Base-by-base conservation (phyloP, 2,329 filamentous ascomycete species). In the Chaetomium globosum region DNA sequence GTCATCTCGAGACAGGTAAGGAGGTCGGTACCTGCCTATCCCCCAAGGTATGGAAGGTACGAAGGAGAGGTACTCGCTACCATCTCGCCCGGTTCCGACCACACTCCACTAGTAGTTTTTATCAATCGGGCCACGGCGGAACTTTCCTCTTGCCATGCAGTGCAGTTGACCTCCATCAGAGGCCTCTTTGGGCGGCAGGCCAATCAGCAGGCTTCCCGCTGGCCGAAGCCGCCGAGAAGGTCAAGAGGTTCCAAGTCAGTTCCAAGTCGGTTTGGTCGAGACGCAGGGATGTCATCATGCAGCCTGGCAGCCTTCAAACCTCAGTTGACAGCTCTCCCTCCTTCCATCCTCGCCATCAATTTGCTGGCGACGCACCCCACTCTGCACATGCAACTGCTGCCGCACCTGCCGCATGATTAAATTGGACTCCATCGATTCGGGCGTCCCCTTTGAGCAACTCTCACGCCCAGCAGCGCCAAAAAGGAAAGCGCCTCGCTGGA, bases 391-490 rank as follows among this genome's bases (percentile, higher is more conserved):
- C 63, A 59, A 36, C 46, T 63, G 65, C 59, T 61, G 63, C 67
- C 65, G 68, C 64, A 69, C 65, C 63, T 66, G 59, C 61, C 65
- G 67, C 68, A 68, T 66, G 58, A 68, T 65, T 64, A 65, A 66
- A 68, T 63, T 67, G 55, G 55, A 48, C 23, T 58, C 30, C 19
- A 54, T 62, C 28, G 55, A 30, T 21, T 46, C 39, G 28, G 21
- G 23, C 39, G 39, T 52, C 51, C 39, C 56, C 28, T 53, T 56
- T 60, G 26, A 55, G 53, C 53, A 36, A 39, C 21, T 36, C n/a
- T 23, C 12, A 21, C 8, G 31, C 10, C 12, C 23, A n/a, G 31
- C 68, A 65, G 19, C 39, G 31, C 63, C 36, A 65, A 64, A 59
- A 16, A 23, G 64, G 54, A 62, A 63, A 65, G 49, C 28, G 61